Base-by-base conservation (phyloP, 139 green algal species). In the Picochlorum sp. region DNA sequence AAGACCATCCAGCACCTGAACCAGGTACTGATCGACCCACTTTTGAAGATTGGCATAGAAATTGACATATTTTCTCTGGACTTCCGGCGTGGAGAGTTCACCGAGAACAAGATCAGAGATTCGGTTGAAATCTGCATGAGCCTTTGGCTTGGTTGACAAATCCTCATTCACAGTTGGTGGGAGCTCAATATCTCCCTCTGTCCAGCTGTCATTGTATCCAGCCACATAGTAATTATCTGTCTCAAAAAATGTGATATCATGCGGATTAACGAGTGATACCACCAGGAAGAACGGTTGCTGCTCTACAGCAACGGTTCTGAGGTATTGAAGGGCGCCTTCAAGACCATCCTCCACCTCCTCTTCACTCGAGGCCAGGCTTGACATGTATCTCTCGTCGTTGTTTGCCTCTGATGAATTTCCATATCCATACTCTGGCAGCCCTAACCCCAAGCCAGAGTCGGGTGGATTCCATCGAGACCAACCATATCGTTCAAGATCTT, bases 221-320 rank as follows among this genome's bases (percentile, higher is more conserved):
- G 23, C 18, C 34, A 24, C 24, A 15, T 71, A 71, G 0, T 60
- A 50, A 5, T 31, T 60, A 34, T 49, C 31, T 0, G 20, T 55
- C 30, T 51, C 51, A 54, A 64, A 71, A 38, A 71, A 71, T 15
- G 62, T 51, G 4, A 71, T 54, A 60, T 71, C 65, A 28, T 71
- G 65, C 7, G 65, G 65, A 54, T 71, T 71, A 30, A 71, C 65
- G 10, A 71, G 34, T 24, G 52, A 66, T 14, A 71, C 23, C 13
- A 71, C 65, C 65, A 71, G 51, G 38, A 71, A 71, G 6, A 71
- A 66, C 10, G 65, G 65, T 14, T 65, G 31, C 6, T 45, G 26
- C 30, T 66, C 4, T 24, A n/a, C 14, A 10, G 51, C 50, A 15
- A 24, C 65, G 4, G 16, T 23, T 23, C 31, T 24, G 14, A 71